Evolutionary conservation across 306 rosid species (phyloP).

Genomic region (Prunus mira): DNA sequence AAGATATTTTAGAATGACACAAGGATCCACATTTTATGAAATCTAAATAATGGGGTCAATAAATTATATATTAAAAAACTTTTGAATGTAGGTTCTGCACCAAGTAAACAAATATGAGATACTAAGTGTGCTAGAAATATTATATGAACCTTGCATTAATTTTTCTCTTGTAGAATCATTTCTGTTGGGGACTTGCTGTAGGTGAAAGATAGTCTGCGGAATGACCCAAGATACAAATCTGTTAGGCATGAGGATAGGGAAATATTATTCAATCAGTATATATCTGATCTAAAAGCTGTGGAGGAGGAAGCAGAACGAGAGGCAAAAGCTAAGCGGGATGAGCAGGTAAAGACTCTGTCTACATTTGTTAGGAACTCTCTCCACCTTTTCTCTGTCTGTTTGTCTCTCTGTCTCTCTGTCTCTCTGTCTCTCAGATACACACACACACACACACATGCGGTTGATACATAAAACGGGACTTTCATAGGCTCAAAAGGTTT

Average conservation of each 20-base stretch:
- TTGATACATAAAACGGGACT: not conserved
- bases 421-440: not conserved
- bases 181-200: conserved; percentile 39
- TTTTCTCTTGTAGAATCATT: not conserved
- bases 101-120: not conserved
- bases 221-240: conserved; percentile 79
- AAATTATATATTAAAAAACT: not conserved
- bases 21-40: not conserved
- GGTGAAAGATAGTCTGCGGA: conserved; percentile 83
- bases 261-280: conserved; percentile 62
- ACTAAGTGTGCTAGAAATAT: not conserved
- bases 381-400: not conserved
- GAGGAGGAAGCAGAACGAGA: conserved; percentile 71
- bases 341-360: conserved; percentile 60
- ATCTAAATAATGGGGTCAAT: not conserved
- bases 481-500: not conserved
- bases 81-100: not conserved
- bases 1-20: not conserved
- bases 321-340: conserved; percentile 76
- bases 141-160: not conserved
- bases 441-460: not conserved
- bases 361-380: not conserved
- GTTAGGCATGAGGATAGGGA: conserved; percentile 90
- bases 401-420: not conserved
- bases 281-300: conserved; percentile 75